Conservation (phyloP, 2,329 filamentous ascomycete genomes). For the Neurospora sp. region DNA sequence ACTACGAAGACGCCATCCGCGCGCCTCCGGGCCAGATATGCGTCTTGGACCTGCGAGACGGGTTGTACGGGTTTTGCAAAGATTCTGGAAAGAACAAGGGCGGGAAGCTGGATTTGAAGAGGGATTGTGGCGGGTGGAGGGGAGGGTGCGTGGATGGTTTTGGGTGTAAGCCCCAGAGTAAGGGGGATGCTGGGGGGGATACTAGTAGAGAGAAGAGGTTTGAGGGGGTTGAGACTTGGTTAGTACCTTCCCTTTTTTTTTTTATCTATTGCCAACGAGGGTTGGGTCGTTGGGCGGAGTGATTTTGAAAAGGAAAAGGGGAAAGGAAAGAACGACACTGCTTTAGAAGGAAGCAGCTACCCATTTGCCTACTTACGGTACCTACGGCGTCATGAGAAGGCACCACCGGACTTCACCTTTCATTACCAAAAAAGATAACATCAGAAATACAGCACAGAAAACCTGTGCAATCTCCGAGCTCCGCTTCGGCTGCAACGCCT, state of each 20-base stretch:
- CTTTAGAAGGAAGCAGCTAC: background rate
- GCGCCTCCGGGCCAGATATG: background rate
- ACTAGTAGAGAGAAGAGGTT: background rate
- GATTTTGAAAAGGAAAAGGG: background rate
- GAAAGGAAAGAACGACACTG: background rate
- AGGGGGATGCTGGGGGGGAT: background rate
- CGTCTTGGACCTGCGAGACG: background rate
- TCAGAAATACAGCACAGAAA: background rate
- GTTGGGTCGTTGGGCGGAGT: background rate
- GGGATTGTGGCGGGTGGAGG: background rate
- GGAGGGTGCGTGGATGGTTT: background rate
- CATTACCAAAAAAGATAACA: background rate
- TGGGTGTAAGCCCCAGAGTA: background rate
- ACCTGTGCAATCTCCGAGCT: background rate
- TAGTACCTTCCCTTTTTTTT: background rate
- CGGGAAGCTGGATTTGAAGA: background rate
- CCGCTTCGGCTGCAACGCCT: background rate
- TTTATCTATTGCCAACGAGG: no score
- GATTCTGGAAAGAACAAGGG: background rate
- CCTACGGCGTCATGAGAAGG: background rate
- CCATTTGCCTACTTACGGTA: background rate
- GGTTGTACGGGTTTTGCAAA: background rate
- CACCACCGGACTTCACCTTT: background rate
- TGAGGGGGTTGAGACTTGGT: background rate
- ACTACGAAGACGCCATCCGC: background rate